phyloP scores from a whole-genome alignment of 192 early-diverging fungal species.

The Spinellus fusiger region DNA sequence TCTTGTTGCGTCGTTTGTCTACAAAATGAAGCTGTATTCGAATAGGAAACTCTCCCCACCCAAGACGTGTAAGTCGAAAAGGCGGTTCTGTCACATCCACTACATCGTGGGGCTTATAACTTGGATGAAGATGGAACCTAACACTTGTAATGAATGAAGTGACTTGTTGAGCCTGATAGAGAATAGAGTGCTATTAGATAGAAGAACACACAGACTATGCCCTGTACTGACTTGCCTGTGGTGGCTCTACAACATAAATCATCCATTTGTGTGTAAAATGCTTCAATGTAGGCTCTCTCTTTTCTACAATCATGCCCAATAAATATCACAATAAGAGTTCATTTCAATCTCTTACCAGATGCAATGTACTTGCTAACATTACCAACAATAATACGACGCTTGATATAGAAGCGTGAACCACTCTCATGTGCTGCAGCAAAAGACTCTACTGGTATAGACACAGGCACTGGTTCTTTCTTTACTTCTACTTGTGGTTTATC shows the following conservation, averaged over 20 bases:
- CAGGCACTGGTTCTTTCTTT: neutral
- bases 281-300: conserved; percentile 47
- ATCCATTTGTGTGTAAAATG: conserved; percentile 86
- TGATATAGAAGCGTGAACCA: conserved; percentile 71
- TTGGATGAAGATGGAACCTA: conserved; percentile 84
- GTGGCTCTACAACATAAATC: conserved; percentile 71
- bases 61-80: conserved; percentile 82
- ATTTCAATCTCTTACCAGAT: conserved; percentile 26
- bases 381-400: conserved; percentile 59
- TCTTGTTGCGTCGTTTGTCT: conserved; percentile 72
- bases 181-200: neutral
- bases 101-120: conserved; percentile 84
- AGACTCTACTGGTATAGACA: conserved; percentile 11
- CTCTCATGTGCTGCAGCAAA: conserved; percentile 28
- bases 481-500: neutral
- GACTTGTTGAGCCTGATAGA: conserved; percentile 28
- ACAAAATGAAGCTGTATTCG: conserved; percentile 76
- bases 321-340: neutral
- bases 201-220: neutral
- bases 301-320: conserved; percentile 21
- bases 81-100: conserved; percentile 72
- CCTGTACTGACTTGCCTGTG: conserved; percentile 23
- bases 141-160: conserved; percentile 70
- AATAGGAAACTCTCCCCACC: conserved; percentile 93
- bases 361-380: conserved; percentile 70